phyloP scores from a whole-genome alignment of 1,284 basidiomycete species.

The Phlebopus sp. region DNA sequence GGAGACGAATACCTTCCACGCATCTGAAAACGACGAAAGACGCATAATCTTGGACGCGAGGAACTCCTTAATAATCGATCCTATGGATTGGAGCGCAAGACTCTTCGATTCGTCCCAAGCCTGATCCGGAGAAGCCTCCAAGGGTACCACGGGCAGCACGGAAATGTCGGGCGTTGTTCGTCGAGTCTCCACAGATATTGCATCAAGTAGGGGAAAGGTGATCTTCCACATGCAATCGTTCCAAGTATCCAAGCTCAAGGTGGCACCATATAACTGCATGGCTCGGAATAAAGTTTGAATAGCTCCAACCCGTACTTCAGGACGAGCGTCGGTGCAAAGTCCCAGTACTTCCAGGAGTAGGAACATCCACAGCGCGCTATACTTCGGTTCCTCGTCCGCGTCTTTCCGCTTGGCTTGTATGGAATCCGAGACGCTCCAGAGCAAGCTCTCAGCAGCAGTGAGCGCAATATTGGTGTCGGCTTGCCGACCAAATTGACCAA shows the following conservation, averaged over 20 bases:
- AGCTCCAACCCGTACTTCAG: constrained; percentile 89
- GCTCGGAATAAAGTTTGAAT: constrained; percentile 95
- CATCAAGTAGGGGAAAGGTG: constrained; percentile 84
- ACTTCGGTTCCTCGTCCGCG: constrained; percentile 62
- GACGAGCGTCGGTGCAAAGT: constrained; percentile 77
- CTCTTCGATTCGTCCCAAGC: constrained; percentile 88
- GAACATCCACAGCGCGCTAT: constrained; percentile 89
- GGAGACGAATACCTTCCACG: constrained; percentile 71
- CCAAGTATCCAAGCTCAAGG: constrained; percentile 81
- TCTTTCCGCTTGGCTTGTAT: constrained; percentile 78
- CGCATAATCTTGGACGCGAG: constrained; percentile 69
- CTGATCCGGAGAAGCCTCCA: constrained; percentile 31
- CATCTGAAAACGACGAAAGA: constrained; percentile 64
- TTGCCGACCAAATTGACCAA: constrained; percentile 90
- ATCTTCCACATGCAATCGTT: constrained; percentile 85
- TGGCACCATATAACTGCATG: constrained; percentile 88
- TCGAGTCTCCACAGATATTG: constrained; percentile 59
- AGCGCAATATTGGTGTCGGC: constrained; percentile 94
- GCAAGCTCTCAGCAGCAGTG: constrained; percentile 83
- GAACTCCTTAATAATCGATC: constrained; percentile 82
- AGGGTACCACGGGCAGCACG: constrained; percentile 13
- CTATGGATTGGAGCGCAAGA: constrained; percentile 82
- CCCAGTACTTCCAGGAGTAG: constrained; percentile 82
- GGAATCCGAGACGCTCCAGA: constrained; percentile 93
- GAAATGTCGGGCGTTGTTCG: constrained; percentile 25